A percentile compares a stretch with the other conserved stretches of the same genome.
These are phyloP conservation scores for Nyssa sinensis DNA, from an alignment of 148 eudicot species.

Conservation along the genomic window DNA sequence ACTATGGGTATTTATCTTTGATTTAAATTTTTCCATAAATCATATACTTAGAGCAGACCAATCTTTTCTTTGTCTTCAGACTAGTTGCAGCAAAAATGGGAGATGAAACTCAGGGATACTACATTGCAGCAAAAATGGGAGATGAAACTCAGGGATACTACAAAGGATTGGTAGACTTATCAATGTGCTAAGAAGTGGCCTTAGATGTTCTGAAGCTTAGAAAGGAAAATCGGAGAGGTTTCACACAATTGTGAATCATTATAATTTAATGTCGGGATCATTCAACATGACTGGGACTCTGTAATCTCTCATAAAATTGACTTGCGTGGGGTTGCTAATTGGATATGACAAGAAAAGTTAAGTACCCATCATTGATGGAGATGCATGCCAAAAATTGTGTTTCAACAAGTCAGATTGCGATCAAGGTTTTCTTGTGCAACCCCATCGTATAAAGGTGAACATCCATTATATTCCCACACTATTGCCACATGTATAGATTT, in stretches of 20 bases:
- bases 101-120: too few relatives aligned
- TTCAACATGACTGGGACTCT: background rate
- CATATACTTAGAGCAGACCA: too few relatives aligned
- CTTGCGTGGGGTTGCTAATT: background rate
- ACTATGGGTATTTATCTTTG: background rate
- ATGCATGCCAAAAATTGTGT: background rate
- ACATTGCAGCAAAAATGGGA: too few relatives aligned
- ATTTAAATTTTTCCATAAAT: background rate
- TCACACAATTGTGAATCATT: background rate
- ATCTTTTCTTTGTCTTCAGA: too few relatives aligned
- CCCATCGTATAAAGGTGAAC: background rate
- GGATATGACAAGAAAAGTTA: background rate
- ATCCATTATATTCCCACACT: background rate
- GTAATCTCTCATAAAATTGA: too few relatives aligned
- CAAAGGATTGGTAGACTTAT: too few relatives aligned
- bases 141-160: too few relatives aligned
- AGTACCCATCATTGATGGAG: background rate
- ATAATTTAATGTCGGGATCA: background rate
- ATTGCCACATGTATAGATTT: background rate
- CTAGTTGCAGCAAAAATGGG: too few relatives aligned
- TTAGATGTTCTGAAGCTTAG: background rate
- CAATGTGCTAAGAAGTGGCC: too few relatives aligned
- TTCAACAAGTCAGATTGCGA: background rate
- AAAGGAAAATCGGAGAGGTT: background rate
- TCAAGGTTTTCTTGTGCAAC: background rate